A percentile compares a stretch with the other conserved stretches of the same genome.
Evolutionary conservation across 2,329 filamentous ascomycete genomes (phyloP).

Genomic region (Cordyceps pruinosa): DNA sequence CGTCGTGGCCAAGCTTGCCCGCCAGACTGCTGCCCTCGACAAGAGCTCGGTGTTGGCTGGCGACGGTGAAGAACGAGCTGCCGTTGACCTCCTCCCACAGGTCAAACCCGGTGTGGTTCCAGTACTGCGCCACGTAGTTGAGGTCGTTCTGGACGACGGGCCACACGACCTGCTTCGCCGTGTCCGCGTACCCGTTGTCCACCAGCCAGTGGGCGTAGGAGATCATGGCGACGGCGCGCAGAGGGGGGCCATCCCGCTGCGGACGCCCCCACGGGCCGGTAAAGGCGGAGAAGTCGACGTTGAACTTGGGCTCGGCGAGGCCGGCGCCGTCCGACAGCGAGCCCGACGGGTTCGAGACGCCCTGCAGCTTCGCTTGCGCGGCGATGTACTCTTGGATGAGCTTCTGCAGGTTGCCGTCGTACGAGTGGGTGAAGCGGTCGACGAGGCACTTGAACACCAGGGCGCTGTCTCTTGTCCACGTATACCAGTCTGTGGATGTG

Average conservation of each 20-base stretch:
- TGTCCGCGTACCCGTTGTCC: conserved; percentile 54
- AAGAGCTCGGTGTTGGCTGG: conserved; percentile 61
- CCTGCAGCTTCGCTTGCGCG: conserved; percentile 60
- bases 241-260: conserved; percentile 71
- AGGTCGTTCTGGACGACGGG: conserved; percentile 72
- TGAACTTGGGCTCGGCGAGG: conserved; percentile 68
- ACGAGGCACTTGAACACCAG: conserved; percentile 62
- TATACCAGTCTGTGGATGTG: conserved; percentile 57
- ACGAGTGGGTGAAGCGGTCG: conserved; percentile 55
- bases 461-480: conserved; percentile 70
- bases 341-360: conserved; percentile 63
- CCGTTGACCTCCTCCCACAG: conserved; percentile 78
- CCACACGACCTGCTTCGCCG: conserved; percentile 55
- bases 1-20: conserved; percentile 52
- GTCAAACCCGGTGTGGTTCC: conserved; percentile 61
- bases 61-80: conserved; percentile 72
- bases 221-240: conserved; percentile 67
- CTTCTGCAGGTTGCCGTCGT: conserved; percentile 50
- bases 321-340: conserved; percentile 43
- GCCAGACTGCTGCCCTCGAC: conserved; percentile 63
- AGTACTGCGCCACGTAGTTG: conserved; percentile 66
- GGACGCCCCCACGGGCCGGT: conserved; percentile 69
- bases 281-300: conserved; percentile 56
- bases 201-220: conserved; percentile 67
- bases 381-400: conserved; percentile 62